Evolutionary conservation across 495 filamentous ascomycete species (phyloP).

Genomic region (Penicillium crystallinum): DNA sequence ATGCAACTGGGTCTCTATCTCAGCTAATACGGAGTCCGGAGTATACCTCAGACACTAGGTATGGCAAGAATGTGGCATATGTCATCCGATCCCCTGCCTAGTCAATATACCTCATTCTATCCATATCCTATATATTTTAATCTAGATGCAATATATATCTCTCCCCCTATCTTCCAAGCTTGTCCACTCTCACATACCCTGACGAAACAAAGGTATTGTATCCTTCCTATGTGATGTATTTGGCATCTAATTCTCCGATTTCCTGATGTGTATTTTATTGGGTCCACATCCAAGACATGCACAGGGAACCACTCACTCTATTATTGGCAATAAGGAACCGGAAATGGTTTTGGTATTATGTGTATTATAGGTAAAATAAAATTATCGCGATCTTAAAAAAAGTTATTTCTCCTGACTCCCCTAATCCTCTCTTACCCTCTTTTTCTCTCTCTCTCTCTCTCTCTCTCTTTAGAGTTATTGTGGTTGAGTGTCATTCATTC

Average conservation of each 20-base stretch:
- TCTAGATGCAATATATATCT: not conserved
- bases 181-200: too few relatives aligned
- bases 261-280: not conserved
- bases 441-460: not conserved
- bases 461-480: not conserved
- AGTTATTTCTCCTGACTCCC: not conserved
- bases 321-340: conserved; percentile 2
- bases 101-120: too few relatives aligned
- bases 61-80: too few relatives aligned
- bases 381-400: not conserved
- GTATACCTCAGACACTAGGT: too few relatives aligned
- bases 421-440: not conserved
- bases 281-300: conserved; percentile 10
- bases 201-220: too few relatives aligned
- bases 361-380: not conserved
- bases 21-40: too few relatives aligned
- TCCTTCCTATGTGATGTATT: not conserved
- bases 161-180: not conserved
- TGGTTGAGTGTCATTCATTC: conserved; percentile 1
- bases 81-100: too few relatives aligned
- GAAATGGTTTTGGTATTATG: not conserved
- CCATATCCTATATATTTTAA: too few relatives aligned
- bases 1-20: not conserved
- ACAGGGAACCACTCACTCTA: conserved; percentile 7
- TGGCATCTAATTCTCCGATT: not conserved